Conservation (phyloP, 305 asterid genomes). For the Fraxinus sp. region DNA sequence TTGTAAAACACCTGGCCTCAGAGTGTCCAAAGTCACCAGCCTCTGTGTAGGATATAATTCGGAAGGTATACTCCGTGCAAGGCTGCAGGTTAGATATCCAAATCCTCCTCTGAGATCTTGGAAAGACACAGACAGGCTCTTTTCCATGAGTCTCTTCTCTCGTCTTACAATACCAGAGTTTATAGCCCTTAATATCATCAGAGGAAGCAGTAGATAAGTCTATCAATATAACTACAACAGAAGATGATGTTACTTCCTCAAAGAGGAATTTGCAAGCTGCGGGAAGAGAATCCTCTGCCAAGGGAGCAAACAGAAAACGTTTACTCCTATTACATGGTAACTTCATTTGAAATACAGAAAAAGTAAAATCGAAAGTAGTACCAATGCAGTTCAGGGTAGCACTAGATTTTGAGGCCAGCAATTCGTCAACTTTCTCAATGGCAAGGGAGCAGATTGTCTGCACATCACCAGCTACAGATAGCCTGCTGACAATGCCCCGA, state of each 20-base stretch:
- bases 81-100: conserved; percentile 85
- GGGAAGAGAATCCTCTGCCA: conserved; percentile 82
- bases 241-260: conserved; percentile 75
- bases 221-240: conserved; percentile 66
- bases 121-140: conserved; percentile 69
- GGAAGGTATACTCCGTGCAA: conserved; percentile 82
- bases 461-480: conserved; percentile 72
- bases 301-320: conserved; percentile 21
- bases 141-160: conserved; percentile 63
- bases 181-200: conserved; percentile 69
- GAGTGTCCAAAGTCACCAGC: conserved; percentile 79
- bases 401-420: conserved; percentile 42
- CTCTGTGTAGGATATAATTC: conserved; percentile 69
- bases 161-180: conserved; percentile 78
- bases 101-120: conserved; percentile 73
- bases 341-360: conserved; percentile 15
- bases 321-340: conserved; percentile 16
- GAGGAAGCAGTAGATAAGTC: conserved; percentile 54
- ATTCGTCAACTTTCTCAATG: conserved; percentile 76
- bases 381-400: conserved; percentile 41
- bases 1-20: conserved; percentile 89
- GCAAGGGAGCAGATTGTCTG: conserved; percentile 80
- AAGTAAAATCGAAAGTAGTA: conserved; percentile 22
- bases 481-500: conserved; percentile 87
- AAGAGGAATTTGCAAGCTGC: conserved; percentile 93